Conservation (phyloP, 2,329 filamentous ascomycete species). For the Penicillium frequentans region DNA sequence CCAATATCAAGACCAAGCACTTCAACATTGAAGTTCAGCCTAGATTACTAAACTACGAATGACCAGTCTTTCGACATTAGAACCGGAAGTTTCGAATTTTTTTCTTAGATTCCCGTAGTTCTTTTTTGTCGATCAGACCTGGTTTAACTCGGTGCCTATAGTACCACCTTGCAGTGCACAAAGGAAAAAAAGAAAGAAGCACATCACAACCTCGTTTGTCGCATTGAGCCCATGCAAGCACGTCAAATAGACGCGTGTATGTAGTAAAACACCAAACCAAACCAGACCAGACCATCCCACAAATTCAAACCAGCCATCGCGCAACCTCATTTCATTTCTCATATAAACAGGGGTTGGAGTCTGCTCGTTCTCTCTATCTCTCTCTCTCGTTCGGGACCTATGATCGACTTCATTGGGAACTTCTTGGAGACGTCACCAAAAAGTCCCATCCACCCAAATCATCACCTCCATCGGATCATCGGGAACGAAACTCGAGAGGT, state of each 20-base stretch:
- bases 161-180: constrained; percentile 13
- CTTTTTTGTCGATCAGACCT: constrained; percentile 23
- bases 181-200: constrained; percentile 18
- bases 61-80: constrained; percentile 16
- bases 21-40: not conserved
- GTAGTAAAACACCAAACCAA: constrained; percentile 29
- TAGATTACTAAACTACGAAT: not conserved
- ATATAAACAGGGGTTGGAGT: constrained; percentile 24
- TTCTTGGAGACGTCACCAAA: constrained; percentile 5
- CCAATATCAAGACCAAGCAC: not conserved
- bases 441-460: constrained; percentile 19
- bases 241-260: constrained; percentile 25
- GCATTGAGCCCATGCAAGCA: constrained; percentile 34
- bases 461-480: constrained; percentile 17
- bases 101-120: constrained; percentile 30
- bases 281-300: constrained; percentile 27
- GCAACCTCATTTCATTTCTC: constrained; percentile 29
- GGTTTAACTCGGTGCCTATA: constrained; percentile 16
- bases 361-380: constrained; percentile 27
- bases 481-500: constrained; percentile 15
- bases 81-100: constrained; percentile 32
- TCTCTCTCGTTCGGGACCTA: constrained; percentile 25
- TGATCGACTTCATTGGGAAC: constrained; percentile 21
- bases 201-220: constrained; percentile 34
- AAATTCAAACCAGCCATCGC: constrained; percentile 26